A percentile compares a stretch with the other conserved stretches of the same genome.
Evolutionary conservation across 305 asterid species (phyloP).

Genomic region (Rubia tinctorum): DNA sequence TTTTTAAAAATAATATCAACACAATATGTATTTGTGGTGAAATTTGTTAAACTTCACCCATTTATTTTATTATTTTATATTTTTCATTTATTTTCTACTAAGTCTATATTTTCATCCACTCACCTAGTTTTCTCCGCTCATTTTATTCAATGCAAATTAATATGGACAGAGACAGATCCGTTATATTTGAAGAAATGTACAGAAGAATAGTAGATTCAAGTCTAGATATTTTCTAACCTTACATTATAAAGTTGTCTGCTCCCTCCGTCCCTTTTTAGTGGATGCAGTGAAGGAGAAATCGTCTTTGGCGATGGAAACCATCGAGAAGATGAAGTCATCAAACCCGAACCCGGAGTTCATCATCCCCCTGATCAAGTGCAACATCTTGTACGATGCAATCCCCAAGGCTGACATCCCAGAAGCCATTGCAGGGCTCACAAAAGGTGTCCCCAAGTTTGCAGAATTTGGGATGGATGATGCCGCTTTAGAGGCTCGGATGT

Average conservation of each 20-base stretch:
- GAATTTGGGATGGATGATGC: constrained; percentile 25
- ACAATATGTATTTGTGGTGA: too few relatives aligned
- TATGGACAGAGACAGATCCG: too few relatives aligned
- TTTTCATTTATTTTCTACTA: too few relatives aligned
- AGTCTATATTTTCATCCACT: too few relatives aligned
- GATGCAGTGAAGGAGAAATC: constrained; percentile 32
- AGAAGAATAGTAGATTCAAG: not conserved
- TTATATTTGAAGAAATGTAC: too few relatives aligned
- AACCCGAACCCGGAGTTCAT: constrained; percentile 28
- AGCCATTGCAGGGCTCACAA: constrained; percentile 18
- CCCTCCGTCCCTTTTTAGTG: too few relatives aligned
- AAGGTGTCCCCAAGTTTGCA: constrained; percentile 29
- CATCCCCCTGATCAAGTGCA: constrained; percentile 26
- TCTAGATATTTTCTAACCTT: not conserved
- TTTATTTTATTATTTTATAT: too few relatives aligned
- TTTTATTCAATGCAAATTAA: too few relatives aligned
- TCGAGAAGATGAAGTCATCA: constrained; percentile 23
- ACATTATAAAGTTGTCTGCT: not conserved
- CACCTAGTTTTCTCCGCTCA: too few relatives aligned
- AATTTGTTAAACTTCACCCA: too few relatives aligned
- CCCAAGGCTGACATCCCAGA: constrained; percentile 24
- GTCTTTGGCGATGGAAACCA: constrained; percentile 9
- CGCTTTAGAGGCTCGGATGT: constrained; percentile 19
- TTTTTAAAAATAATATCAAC: too few relatives aligned
- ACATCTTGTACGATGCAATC: constrained; percentile 27